A percentile compares a stretch with the other conserved stretches of the same genome.
Conservation (phyloP, 2,329 filamentous ascomycete species). For the Stagonosporopsis cucurbitacearum region DNA sequence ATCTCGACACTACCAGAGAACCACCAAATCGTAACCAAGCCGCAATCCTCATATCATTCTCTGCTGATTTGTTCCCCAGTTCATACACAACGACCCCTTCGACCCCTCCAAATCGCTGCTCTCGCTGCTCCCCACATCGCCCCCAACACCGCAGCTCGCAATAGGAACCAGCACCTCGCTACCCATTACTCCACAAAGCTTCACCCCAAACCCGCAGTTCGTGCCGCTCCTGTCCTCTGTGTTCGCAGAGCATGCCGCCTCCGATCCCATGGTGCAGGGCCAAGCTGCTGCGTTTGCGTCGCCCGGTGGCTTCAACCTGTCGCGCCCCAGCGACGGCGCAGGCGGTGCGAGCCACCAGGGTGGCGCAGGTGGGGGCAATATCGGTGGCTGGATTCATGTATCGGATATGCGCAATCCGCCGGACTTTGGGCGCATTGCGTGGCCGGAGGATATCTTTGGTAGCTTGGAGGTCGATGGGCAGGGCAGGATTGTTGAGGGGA, state of each 20-base stretch:
- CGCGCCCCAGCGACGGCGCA: conserved; percentile 51
- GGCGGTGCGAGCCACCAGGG: conserved; percentile 66
- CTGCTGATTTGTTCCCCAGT: conserved; percentile 46
- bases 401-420: conserved; percentile 66
- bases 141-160: conserved; percentile 60
- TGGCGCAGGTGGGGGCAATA: conserved; percentile 62
- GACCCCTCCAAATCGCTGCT: conserved; percentile 55
- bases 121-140: conserved; percentile 62
- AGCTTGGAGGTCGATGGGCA: conserved; percentile 66
- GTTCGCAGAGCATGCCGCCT: conserved; percentile 59
- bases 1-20: conserved; percentile 54
- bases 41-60: background rate
- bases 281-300: conserved; percentile 68
- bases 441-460: conserved; percentile 71
- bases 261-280: conserved; percentile 63
- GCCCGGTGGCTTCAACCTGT: conserved; percentile 62
- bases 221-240: conserved; percentile 63
- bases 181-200: conserved; percentile 63
- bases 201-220: conserved; percentile 64
- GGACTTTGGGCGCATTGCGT: conserved; percentile 69
- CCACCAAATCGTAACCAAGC: conserved; percentile 48
- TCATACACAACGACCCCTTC: conserved; percentile 56
- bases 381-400: conserved; percentile 69
- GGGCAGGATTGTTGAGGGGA: conserved; percentile 64
- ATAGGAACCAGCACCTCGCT: conserved; percentile 62